Evolutionary conservation across 2,329 filamentous ascomycete genomes (phyloP).

Genomic region (Xylariales sp.): DNA sequence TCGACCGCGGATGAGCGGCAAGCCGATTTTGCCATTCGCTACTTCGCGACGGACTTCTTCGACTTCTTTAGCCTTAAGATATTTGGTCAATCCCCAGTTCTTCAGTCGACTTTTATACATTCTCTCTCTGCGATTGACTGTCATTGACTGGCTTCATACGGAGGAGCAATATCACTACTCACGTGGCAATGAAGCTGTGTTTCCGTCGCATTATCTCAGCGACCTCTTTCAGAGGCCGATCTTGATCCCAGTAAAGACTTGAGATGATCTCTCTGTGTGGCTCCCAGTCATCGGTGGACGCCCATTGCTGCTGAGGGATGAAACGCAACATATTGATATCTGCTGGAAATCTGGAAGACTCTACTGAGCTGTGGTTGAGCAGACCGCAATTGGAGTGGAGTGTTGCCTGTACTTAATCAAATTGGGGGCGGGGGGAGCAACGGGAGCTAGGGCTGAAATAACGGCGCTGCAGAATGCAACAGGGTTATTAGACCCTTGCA

Average conservation of each 20-base stretch:
- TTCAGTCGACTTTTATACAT: conserved; percentile 4
- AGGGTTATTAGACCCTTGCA: no score
- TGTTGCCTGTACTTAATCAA: no score
- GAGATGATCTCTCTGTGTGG: not conserved
- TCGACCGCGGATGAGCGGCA: conserved; percentile 3
- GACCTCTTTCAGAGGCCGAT: conserved; percentile 6
- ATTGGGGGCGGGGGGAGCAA: no score
- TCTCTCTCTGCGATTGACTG: not conserved
- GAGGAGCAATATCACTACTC: not conserved
- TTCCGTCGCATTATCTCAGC: conserved; percentile 6
- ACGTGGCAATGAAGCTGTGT: conserved; percentile 6
- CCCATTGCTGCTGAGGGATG: not conserved
- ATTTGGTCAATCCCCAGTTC: conserved; percentile 4
- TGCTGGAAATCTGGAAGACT: not conserved
- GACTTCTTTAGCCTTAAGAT: conserved; percentile 65
- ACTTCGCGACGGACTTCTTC: not conserved
- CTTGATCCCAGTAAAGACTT: conserved; percentile 3
- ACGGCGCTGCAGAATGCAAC: no score
- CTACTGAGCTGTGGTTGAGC: no score
- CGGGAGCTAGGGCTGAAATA: no score
- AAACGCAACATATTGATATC: not conserved
- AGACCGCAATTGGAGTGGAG: no score
- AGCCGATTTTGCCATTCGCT: not conserved
- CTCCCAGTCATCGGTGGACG: conserved; percentile 4
- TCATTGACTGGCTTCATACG: not conserved